Conservation (phyloP, 305 asterid genomes). For the Fraxinus nigra region DNA sequence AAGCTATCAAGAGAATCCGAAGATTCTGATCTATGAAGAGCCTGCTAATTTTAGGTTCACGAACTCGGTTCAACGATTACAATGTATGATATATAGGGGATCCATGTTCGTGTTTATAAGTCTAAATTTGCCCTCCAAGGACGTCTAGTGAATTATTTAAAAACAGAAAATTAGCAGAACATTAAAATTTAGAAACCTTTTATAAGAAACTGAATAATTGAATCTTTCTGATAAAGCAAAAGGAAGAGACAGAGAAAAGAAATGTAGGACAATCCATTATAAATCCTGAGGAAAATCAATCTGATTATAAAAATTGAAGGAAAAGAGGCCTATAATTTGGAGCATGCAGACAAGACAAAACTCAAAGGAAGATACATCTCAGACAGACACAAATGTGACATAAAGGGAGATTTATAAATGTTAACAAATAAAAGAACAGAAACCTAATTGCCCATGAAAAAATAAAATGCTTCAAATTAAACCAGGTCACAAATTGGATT, state of each 20-base stretch:
- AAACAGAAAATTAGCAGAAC: neutral
- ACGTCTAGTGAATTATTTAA: neutral
- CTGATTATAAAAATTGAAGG: neutral
- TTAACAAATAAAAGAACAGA: slow-evolving; percentile 1
- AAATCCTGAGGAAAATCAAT: neutral
- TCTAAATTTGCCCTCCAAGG: neutral
- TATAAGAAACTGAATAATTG: neutral
- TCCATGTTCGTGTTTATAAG: neutral
- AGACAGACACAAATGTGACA: neutral
- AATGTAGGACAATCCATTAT: neutral
- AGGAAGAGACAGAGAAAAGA: neutral
- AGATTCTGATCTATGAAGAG: slow-evolving; percentile 42
- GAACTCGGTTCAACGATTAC: neutral
- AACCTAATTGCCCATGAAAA: neutral
- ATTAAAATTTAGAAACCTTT: neutral
- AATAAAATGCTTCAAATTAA: neutral
- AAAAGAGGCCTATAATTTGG: slow-evolving; percentile 3
- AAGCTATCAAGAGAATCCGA: slow-evolving; percentile 53
- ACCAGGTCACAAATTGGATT: slow-evolving; percentile 8
- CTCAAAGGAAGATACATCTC: neutral
- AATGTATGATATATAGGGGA: slow-evolving; percentile 10
- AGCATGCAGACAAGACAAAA: slow-evolving; percentile 1
- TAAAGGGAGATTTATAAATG: neutral
- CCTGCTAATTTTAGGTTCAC: slow-evolving; percentile 37
- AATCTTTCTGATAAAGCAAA: neutral